Evolutionary conservation across 2,329 filamentous ascomycete species (phyloP).

Genomic region (Phialemonium atrogriseum): DNA sequence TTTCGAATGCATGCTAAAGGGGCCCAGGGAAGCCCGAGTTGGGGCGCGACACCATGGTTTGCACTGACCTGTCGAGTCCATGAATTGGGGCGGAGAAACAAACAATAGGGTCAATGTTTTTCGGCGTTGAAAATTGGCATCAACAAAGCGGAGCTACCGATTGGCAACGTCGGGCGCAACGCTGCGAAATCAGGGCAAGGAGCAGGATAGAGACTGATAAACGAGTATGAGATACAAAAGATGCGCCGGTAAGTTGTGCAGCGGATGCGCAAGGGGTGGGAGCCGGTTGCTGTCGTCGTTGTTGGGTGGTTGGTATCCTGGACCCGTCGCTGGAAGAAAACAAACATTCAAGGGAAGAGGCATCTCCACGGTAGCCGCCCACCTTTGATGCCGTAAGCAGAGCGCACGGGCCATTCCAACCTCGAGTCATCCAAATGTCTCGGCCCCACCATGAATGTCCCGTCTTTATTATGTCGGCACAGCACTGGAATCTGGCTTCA

Average conservation of each 20-base stretch:
- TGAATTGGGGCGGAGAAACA: not conserved
- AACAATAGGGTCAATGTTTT: constrained; percentile 1
- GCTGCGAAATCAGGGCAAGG: too few relatives aligned
- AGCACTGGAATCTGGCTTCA: too few relatives aligned
- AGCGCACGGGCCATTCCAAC: too few relatives aligned
- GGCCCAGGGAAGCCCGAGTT: not conserved
- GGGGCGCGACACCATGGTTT: not conserved
- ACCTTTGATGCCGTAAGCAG: too few relatives aligned
- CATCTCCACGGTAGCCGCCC: too few relatives aligned
- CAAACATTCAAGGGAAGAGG: constrained; percentile 1
- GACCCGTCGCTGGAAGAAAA: too few relatives aligned
- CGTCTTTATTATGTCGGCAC: too few relatives aligned
- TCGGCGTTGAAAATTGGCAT: constrained; percentile 1
- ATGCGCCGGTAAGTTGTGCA: not conserved
- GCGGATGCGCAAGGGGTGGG: not conserved
- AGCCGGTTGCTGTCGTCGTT: too few relatives aligned
- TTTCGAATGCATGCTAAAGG: not conserved
- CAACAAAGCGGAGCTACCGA: constrained; percentile 4
- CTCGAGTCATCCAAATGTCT: too few relatives aligned
- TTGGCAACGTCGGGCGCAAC: too few relatives aligned
- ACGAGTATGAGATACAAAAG: not conserved
- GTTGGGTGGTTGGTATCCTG: too few relatives aligned
- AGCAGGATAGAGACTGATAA: not conserved
- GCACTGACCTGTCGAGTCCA: constrained; percentile 3
- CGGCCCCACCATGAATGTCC: too few relatives aligned